Conservation (phyloP, 23 red algal genomes). For the Cyanidium caldarium region DNA sequence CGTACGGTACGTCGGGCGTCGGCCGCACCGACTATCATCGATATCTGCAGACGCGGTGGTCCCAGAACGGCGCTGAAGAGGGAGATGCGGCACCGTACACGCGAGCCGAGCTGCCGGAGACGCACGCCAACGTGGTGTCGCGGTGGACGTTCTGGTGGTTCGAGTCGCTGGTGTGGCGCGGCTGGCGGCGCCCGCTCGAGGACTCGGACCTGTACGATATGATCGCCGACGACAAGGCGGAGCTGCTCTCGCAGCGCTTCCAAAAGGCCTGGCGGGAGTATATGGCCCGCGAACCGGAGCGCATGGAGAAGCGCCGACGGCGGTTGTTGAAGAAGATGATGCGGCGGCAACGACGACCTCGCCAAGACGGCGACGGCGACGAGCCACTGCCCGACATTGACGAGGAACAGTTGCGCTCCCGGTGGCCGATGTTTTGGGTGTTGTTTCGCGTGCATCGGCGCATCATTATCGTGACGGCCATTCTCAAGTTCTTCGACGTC, state of each 20-base stretch:
- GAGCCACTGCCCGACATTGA: background rate
- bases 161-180: conserved; percentile 34
- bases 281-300: conserved; percentile 1
- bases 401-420: background rate
- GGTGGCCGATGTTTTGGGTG: background rate
- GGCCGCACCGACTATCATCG: conserved; percentile 3
- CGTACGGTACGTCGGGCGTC: too few relatives aligned
- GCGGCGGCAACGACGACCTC: background rate
- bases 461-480: conserved; percentile 13
- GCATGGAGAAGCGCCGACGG: conserved; percentile 1
- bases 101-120: background rate
- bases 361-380: background rate
- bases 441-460: conserved; percentile 14
- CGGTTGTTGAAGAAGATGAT: background rate
- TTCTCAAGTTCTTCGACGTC: conserved; percentile 52
- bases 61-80: too few relatives aligned
- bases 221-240: background rate
- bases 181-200: conserved; percentile 36
- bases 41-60: background rate
- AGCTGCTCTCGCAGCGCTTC: background rate
- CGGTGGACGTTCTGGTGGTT: conserved; percentile 28
- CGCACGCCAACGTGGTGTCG: background rate
- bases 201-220: conserved; percentile 36
- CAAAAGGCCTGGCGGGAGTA: conserved; percentile 25
- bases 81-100: too few relatives aligned